These are phyloP conservation scores for Epichloe festucae DNA, from an alignment of 2,329 filamentous ascomycete species.

Conservation along the genomic window DNA sequence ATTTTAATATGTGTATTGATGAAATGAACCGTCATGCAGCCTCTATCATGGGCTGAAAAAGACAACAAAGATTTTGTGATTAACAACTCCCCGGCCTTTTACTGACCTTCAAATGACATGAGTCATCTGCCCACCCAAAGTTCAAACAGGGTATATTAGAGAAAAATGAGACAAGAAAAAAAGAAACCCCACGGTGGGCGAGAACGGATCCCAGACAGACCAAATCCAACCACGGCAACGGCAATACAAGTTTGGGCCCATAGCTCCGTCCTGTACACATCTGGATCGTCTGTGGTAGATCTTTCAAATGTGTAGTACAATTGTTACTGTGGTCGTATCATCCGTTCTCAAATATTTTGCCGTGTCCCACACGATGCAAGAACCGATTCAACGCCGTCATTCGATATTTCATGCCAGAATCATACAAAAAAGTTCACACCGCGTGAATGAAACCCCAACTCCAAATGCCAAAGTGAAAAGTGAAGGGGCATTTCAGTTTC, in stretches of 20 bases:
- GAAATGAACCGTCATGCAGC: background rate
- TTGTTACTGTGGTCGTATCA: background rate
- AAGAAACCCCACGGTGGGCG: background rate
- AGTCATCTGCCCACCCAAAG: background rate
- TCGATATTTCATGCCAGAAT: conserved; percentile 2
- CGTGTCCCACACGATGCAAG: conserved; percentile 4
- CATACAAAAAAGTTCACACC: background rate
- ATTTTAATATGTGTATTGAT: background rate
- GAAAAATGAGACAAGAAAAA: background rate
- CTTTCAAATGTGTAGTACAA: background rate
- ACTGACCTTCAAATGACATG: background rate
- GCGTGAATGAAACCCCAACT: background rate
- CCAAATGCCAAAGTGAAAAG: background rate
- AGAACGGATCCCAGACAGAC: background rate
- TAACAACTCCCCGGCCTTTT: background rate
- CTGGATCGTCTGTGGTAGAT: background rate
- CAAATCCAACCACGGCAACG: no score
- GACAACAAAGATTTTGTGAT: background rate
- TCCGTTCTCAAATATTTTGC: background rate
- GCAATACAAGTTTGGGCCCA: background rate
- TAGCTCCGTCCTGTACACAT: background rate
- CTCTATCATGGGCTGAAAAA: background rate
- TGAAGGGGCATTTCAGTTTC: background rate
- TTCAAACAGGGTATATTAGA: conserved; percentile 9
- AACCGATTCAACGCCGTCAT: conserved; percentile 7